A percentile compares a stretch with the other conserved stretches of the same genome.
Conservation (phyloP, 164 flowering plant genomes). For the Buxus sempervirens region DNA sequence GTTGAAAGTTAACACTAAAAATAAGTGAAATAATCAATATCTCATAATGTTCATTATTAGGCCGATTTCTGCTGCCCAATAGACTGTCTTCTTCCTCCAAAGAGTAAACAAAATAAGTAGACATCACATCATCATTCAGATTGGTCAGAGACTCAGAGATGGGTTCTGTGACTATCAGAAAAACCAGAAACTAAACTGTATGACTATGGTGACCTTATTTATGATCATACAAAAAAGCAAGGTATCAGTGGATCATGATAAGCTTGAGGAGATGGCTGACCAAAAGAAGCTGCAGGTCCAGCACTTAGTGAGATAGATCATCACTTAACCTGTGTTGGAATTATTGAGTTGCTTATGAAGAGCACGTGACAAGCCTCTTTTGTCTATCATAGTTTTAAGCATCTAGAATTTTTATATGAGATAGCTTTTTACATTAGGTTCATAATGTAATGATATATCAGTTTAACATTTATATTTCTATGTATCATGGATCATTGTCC, state of each 20-base stretch:
- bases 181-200: background rate
- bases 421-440: too few relatives aligned
- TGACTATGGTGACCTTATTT: background rate
- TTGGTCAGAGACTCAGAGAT: background rate
- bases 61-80: background rate
- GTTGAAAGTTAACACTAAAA: background rate
- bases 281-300: background rate
- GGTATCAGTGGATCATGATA: background rate
- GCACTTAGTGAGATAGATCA: background rate
- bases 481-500: too few relatives aligned
- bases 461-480: too few relatives aligned
- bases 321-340: background rate
- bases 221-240: background rate
- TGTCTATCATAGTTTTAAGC: background rate
- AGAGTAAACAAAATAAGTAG: too few relatives aligned
- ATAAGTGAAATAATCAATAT: background rate
- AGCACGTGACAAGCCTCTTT: too few relatives aligned
- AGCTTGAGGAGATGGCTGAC: background rate
- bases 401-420: too few relatives aligned
- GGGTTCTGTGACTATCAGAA: background rate
- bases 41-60: background rate
- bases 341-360: background rate
- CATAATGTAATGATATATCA: too few relatives aligned
- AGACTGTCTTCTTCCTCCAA: background rate
- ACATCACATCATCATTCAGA: background rate